Evolutionary conservation across 768 basidiomycete genomes (phyloP).

Genomic region (Mycena capillaripes): DNA sequence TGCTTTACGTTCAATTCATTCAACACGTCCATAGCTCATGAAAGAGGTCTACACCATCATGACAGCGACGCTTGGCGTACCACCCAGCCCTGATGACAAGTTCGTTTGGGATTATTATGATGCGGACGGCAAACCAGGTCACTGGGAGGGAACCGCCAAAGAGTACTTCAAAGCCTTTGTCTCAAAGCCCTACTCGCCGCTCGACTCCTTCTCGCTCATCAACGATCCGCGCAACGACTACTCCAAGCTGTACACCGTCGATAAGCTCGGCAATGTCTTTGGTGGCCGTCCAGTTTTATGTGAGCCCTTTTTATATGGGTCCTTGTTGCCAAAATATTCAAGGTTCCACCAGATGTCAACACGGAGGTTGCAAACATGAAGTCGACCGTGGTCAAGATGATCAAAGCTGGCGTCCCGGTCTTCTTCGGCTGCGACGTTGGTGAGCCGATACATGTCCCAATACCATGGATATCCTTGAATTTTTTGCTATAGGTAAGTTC

Average conservation of each 20-base stretch:
- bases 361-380: slow-evolving; percentile 88
- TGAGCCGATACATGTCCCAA: not conserved
- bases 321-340: slow-evolving; percentile 5
- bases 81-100: slow-evolving; percentile 77
- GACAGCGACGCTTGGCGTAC: slow-evolving; percentile 88
- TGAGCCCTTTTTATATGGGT: slow-evolving; percentile 54
- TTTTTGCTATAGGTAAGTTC: slow-evolving; percentile 69
- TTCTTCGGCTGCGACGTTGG: slow-evolving; percentile 97
- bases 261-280: slow-evolving; percentile 94
- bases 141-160: slow-evolving; percentile 85
- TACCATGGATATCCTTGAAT: not conserved
- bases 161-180: slow-evolving; percentile 84
- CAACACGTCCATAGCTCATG: slow-evolving; percentile 62
- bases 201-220: slow-evolving; percentile 91
- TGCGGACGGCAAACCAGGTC: slow-evolving; percentile 78
- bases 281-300: slow-evolving; percentile 88
- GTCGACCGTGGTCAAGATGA: slow-evolving; percentile 82
- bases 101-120: slow-evolving; percentile 94
- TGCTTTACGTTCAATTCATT: not conserved
- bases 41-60: slow-evolving; percentile 88
- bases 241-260: slow-evolving; percentile 89
- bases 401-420: slow-evolving; percentile 90
- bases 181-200: slow-evolving; percentile 67
- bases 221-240: slow-evolving; percentile 94
- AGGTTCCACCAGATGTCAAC: slow-evolving; percentile 79